Evolutionary conservation across 1,284 basidiomycete genomes (phyloP).

Genomic region (Xerocomus nothofagi): DNA sequence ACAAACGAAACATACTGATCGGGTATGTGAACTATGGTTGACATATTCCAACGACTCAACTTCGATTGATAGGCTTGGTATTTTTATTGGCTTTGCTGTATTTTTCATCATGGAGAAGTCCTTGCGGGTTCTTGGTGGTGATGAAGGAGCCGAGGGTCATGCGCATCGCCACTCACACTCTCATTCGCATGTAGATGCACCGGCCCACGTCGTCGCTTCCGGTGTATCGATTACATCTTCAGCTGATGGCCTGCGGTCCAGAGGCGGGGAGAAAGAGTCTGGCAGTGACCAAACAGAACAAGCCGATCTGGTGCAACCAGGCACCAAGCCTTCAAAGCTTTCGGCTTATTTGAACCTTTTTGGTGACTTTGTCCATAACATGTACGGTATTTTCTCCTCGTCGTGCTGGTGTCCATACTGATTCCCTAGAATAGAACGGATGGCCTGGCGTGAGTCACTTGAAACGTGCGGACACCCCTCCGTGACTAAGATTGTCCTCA

Average conservation of each 20-base stretch:
- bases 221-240: constrained; percentile 34
- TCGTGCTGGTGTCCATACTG: constrained; percentile 20
- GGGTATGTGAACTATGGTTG: constrained; percentile 49
- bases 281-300: constrained; percentile 20
- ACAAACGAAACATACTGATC: constrained; percentile 85
- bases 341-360: constrained; percentile 90
- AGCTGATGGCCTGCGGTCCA: constrained; percentile 36
- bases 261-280: constrained; percentile 30
- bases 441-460: constrained; percentile 71
- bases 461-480: background rate
- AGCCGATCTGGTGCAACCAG: constrained; percentile 27
- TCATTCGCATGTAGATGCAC: constrained; percentile 38
- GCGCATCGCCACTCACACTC: constrained; percentile 60
- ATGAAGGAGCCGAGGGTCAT: constrained; percentile 50
- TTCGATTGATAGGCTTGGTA: constrained; percentile 56
- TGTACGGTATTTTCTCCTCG: constrained; percentile 46
- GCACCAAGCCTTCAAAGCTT: constrained; percentile 65
- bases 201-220: constrained; percentile 32
- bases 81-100: constrained; percentile 81
- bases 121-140: constrained; percentile 72
- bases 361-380: constrained; percentile 87
- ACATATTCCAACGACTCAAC: constrained; percentile 12
- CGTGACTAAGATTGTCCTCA: constrained; percentile 33
- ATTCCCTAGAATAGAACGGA: constrained; percentile 59
- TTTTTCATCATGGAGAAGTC: constrained; percentile 93